Base-by-base conservation (phyloP, 1,284 basidiomycete species). In the Apiotrichum gracile region DNA sequence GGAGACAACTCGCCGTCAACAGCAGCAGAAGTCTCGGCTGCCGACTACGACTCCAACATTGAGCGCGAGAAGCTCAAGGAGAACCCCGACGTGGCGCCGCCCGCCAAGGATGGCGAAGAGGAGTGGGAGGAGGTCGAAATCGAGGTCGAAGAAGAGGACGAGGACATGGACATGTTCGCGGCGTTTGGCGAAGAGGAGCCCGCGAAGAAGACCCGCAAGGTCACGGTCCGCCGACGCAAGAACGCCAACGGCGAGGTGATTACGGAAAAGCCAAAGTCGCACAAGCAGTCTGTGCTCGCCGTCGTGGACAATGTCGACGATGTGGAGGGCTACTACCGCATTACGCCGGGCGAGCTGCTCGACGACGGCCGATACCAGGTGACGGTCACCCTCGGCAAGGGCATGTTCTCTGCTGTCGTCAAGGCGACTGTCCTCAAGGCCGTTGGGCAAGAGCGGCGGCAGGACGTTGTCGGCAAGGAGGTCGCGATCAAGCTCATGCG, bases 401-500 rank as follows among this genome's bases (percentile, higher is more conserved):
- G 96, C 54, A 99, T 98, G 92, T 99, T 98, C 74, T 91, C 91
- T 39, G 91, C 88, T 46, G 96, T 98, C 37, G 92, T 97, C 22
- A 83, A 88, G 43, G 93, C 93, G 9, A 85, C 89, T 44, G 83
- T 96, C 22, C 78, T 92, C 29, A 82, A 86, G 63, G 82, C 81
- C 9, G 87, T 89, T 33, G 66, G 77, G 4, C 79, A 67, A 49
- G 80, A 55, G 84, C 55, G 71, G 25, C 85, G 63, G 66, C 76
- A 67, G 38, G 72, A 71, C 57, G 69, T 72, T 12, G 84, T 73
- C 6, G 70, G 69, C 16, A 83, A 82, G 63, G 93, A 99, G 69
- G 93, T 98, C 2, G 96, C 96, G 0, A 97, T 99, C 76, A 99
- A 99, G 76, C 92, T 99, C 61, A 86, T 97, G 47, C 80, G 96